A percentile compares a stretch with the other conserved stretches of the same genome.
Conservation (phyloP, 257 asterid species). For the Solanum neorickii region DNA sequence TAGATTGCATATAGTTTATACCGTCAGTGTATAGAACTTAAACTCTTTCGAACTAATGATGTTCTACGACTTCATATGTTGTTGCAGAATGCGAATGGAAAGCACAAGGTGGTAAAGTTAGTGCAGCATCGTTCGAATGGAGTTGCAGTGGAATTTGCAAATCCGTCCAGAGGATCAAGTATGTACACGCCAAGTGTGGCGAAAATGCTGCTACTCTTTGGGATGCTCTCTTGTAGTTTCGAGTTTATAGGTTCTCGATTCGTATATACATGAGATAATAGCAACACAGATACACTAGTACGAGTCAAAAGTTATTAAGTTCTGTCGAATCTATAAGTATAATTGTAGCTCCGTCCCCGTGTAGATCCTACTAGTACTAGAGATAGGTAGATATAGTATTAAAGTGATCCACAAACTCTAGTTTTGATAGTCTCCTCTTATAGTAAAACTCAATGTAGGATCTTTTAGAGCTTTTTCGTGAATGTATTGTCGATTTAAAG, state of each 20-base stretch:
- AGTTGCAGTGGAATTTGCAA: constrained; percentile 57
- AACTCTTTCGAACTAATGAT: not conserved
- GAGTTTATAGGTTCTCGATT: not conserved
- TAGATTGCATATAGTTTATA: not conserved
- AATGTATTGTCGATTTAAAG: not conserved
- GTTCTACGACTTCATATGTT: not conserved
- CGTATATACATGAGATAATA: no score
- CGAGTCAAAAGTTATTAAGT: not conserved
- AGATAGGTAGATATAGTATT: no score
- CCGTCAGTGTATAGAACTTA: not conserved
- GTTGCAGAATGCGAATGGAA: constrained; percentile 37
- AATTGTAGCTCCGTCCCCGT: not conserved
- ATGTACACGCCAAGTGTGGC: constrained; percentile 37
- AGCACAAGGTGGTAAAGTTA: constrained; percentile 36
- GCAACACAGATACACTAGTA: not conserved
- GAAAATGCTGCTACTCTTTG: constrained; percentile 41
- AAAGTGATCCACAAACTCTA: accelerated
- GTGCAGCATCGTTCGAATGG: constrained; percentile 52
- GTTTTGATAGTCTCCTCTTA: no score
- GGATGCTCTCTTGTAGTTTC: constrained; percentile 24
- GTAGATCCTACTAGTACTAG: not conserved
- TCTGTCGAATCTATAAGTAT: not conserved
- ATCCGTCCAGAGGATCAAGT: constrained; percentile 41
- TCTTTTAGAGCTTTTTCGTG: not conserved
- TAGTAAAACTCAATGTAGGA: no score